These are phyloP conservation scores for Neostapfia colusana DNA, from an alignment of 176 grass and related monocot species.

Conservation along the genomic window DNA sequence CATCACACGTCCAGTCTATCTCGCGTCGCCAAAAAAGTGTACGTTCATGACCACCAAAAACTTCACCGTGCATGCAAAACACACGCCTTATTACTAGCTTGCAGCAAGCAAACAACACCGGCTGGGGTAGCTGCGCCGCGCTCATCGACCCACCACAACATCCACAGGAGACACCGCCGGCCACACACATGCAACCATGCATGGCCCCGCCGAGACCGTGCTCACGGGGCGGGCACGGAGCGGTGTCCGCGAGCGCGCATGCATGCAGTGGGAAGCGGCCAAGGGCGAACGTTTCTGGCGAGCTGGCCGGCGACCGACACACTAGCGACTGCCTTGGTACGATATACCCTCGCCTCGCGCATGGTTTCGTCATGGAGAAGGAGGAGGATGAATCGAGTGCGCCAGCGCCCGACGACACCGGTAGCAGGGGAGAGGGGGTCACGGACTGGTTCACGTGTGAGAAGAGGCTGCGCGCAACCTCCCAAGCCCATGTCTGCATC, in stretches of 20 bases:
- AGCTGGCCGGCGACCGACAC: background rate
- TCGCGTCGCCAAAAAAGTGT: background rate
- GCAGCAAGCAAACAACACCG: background rate
- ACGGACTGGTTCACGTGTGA: constrained; percentile 53
- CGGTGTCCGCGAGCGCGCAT: background rate
- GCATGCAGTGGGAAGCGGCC: constrained; percentile 10
- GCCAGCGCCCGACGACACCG: background rate
- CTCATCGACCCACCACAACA: no score
- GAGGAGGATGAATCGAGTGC: background rate
- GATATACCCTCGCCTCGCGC: background rate
- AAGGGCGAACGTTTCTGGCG: background rate
- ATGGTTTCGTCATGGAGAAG: background rate
- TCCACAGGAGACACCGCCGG: no score
- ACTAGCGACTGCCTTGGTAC: background rate
- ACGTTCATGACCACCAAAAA: background rate
- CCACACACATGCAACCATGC: background rate
- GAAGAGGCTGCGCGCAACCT: constrained; percentile 56
- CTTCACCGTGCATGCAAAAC: background rate
- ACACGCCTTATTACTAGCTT: background rate
- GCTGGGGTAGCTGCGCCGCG: background rate
- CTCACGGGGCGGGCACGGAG: constrained; percentile 2
- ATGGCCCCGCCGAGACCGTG: background rate
- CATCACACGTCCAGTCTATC: background rate
- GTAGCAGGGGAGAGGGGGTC: background rate
- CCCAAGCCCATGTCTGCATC: constrained; percentile 44